Conservation (phyloP, 768 basidiomycete genomes). For the Suillus luteus region DNA sequence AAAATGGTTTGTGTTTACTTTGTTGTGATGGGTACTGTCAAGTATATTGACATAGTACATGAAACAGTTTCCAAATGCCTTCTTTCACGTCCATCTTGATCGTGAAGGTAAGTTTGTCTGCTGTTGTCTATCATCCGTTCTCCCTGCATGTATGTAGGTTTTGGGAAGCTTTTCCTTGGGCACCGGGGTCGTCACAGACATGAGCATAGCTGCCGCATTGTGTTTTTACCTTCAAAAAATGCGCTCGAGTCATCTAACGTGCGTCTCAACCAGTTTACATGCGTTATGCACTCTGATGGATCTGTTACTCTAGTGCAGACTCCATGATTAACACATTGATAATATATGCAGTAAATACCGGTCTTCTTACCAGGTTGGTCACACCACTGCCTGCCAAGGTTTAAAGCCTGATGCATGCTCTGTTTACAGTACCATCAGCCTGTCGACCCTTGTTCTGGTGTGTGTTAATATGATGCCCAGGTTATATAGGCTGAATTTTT, state of each 20-base stretch:
- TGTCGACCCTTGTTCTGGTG: conserved; percentile 58
- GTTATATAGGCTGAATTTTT: not conserved
- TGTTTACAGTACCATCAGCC: conserved; percentile 30
- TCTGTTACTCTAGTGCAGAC: conserved; percentile 43
- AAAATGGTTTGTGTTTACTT: conserved; percentile 38
- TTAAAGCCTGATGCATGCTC: conserved; percentile 7
- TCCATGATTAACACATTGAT: conserved; percentile 57
- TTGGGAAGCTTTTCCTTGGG: conserved; percentile 51
- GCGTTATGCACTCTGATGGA: conserved; percentile 7
- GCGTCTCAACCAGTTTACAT: conserved; percentile 17
- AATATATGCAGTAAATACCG: conserved; percentile 65
- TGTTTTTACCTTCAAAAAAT: conserved; percentile 56
- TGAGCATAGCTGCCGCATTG: conserved; percentile 51
- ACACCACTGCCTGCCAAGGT: not conserved
- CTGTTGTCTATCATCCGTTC: not conserved
- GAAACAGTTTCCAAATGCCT: conserved; percentile 42
- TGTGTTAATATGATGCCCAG: conserved; percentile 20
- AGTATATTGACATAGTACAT: not conserved
- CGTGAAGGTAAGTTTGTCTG: conserved; percentile 43
- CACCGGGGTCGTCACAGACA: conserved; percentile 52
- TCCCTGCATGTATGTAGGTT: conserved; percentile 38
- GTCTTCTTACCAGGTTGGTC: conserved; percentile 58
- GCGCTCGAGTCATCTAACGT: conserved; percentile 51
- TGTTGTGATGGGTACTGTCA: not conserved
- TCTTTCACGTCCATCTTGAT: conserved; percentile 43